These are phyloP conservation scores for Musa troglodytarum DNA, from an alignment of 176 grass and related monocot species.

Conservation along the genomic window DNA sequence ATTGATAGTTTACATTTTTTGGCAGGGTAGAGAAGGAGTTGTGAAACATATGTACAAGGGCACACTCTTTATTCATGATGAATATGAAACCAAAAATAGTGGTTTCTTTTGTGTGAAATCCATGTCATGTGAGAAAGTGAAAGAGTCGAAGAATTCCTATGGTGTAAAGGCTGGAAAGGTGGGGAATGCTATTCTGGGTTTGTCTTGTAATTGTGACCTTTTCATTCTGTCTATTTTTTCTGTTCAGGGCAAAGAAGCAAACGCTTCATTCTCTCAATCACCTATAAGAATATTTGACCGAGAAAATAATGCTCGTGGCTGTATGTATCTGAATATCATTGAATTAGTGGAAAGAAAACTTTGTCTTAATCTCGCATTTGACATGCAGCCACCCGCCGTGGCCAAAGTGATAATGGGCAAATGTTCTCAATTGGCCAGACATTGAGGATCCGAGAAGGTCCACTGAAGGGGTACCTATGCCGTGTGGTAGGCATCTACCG, in stretches of 20 bases:
- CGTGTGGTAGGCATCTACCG: constrained; percentile 76
- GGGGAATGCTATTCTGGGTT: constrained; percentile 9
- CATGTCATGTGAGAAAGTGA: constrained; percentile 58
- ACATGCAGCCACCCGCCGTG: constrained; percentile 25
- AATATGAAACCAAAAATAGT: constrained; percentile 66
- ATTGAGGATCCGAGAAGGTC: constrained; percentile 77
- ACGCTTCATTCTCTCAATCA: constrained; percentile 39
- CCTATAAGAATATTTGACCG: constrained; percentile 37
- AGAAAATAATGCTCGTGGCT: constrained; percentile 12
- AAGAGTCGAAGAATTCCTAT: constrained; percentile 41
- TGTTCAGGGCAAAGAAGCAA: constrained; percentile 49
- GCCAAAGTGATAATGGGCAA: constrained; percentile 57
- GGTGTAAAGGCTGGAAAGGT: not conserved
- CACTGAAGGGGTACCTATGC: constrained; percentile 96
- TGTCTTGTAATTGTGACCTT: constrained; percentile 13
- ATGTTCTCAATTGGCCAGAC: constrained; percentile 75
- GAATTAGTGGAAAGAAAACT: not conserved
- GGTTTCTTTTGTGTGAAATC: constrained; percentile 82
- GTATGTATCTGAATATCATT: constrained; percentile 28
- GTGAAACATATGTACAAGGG: constrained; percentile 93
- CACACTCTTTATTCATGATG: constrained; percentile 73
- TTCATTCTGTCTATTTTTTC: constrained; percentile 25
- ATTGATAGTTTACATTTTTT: constrained; percentile 22
- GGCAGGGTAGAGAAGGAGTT: constrained; percentile 81
- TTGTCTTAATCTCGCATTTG: constrained; percentile 32